phyloP scores from a whole-genome alignment of 805 yeast genomes.

The Schwanniomyces pseudopolymorphus region DNA sequence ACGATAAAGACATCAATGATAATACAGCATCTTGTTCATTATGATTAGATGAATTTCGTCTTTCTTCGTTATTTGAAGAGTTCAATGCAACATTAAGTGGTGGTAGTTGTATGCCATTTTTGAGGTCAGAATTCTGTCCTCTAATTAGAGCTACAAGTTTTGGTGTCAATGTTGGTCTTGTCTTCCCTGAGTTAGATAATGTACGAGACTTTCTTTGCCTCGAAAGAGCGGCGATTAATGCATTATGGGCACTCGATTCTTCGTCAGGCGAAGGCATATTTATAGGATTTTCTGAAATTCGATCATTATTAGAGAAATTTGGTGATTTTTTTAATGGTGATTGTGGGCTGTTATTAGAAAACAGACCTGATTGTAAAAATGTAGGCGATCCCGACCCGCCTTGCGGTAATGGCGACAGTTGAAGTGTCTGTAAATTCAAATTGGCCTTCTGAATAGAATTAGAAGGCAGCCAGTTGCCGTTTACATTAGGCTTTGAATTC shows the following conservation, averaged over 20 bases:
- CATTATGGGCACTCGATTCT: slow-evolving; percentile 46
- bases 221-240: slow-evolving; percentile 42
- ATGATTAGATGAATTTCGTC: slow-evolving; percentile 9
- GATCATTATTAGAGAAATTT: slow-evolving; percentile 3
- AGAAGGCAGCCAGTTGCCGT: slow-evolving; percentile 18
- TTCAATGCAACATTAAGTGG: slow-evolving; percentile 27
- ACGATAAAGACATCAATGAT: slow-evolving; percentile 55
- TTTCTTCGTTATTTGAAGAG: slow-evolving; percentile 1
- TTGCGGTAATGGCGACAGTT: slow-evolving; percentile 28
- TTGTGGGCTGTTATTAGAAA: slow-evolving; percentile 1
- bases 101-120: slow-evolving; percentile 18
- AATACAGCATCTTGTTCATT: slow-evolving; percentile 56
- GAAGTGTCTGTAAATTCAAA: slow-evolving; percentile 37
- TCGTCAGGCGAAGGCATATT: slow-evolving; percentile 33
- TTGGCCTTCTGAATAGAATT: slow-evolving; percentile 27
- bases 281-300: slow-evolving; percentile 7
- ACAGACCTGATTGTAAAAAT: slow-evolving; percentile 3
- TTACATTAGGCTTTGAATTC: slow-evolving; percentile 10
- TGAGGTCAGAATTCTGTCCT: neutral
- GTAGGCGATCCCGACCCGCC: slow-evolving; percentile 7
- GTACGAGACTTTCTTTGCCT: slow-evolving; percentile 26
- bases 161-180: slow-evolving; percentile 2
- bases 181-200: slow-evolving; percentile 7
- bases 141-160: neutral
- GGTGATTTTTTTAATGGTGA: slow-evolving; percentile 10